Percentiles rank a stretch among this genome's conserved stretches.
phyloP scores from a whole-genome alignment of 1,139 yeast genomes.

The Pichia sp. region DNA sequence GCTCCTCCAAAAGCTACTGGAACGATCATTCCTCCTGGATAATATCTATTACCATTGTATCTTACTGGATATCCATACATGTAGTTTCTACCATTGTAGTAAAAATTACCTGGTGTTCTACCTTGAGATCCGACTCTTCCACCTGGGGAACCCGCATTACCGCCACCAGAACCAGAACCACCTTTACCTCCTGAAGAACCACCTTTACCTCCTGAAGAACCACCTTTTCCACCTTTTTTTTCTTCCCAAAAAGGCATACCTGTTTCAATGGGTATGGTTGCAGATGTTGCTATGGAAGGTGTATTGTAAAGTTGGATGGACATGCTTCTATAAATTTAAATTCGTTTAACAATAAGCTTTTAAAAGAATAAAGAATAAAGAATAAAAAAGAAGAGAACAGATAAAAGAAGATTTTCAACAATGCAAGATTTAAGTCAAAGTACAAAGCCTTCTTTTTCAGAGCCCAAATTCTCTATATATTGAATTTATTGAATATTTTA shows the following conservation, averaged over 20 bases:
- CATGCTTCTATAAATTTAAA: too few species aligned
- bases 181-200: not conserved
- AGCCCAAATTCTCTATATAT: too few species aligned
- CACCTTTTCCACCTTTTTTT: not conserved
- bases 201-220: not conserved
- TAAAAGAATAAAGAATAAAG: too few species aligned
- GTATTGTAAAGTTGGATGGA: too few species aligned
- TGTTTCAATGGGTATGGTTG: too few species aligned
- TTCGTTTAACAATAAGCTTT: too few species aligned
- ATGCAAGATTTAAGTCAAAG: too few species aligned
- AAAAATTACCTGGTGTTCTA: slow-evolving; percentile 1
- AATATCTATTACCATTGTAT: slow-evolving; percentile 6
- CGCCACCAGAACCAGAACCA: not conserved
- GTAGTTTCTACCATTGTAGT: slow-evolving; percentile 8
- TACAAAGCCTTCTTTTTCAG: too few species aligned
- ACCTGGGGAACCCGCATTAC: not conserved
- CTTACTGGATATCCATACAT: slow-evolving; percentile 11
- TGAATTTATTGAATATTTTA: too few species aligned
- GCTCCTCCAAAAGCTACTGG: slow-evolving; percentile 11
- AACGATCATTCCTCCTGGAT: slow-evolving; percentile 9
- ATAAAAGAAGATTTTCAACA: too few species aligned
- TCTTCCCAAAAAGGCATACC: not conserved
- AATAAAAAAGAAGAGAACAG: too few species aligned
- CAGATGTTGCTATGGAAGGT: not conserved
- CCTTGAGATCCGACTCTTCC: not conserved